Conservation (phyloP, 1,284 basidiomycete species). For the Flammula alnicola region DNA sequence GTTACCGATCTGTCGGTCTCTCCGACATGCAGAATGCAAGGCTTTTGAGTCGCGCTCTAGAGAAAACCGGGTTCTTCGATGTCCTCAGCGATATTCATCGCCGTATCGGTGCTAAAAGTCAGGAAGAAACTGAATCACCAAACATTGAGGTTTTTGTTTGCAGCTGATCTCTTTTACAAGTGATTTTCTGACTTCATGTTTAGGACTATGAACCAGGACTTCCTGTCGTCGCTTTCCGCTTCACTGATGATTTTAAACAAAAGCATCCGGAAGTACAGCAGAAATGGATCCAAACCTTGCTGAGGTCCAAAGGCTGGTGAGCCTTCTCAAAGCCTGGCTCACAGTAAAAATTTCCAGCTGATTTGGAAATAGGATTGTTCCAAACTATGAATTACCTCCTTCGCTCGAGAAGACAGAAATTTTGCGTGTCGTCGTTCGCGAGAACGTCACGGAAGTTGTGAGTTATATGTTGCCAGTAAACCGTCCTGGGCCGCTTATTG, state of each 20-base stretch:
- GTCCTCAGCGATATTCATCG: conserved; percentile 78
- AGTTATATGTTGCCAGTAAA: conserved; percentile 27
- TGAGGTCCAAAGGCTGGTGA: conserved; percentile 79
- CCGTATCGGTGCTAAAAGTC: conserved; percentile 41
- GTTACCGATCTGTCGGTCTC: conserved; percentile 78
- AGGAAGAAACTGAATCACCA: conserved; percentile 46
- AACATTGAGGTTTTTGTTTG: conserved; percentile 55
- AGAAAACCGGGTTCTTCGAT: conserved; percentile 77
- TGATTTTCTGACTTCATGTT: conserved; percentile 7
- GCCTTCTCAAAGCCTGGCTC: conserved; percentile 14
- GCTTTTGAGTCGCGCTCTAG: conserved; percentile 84
- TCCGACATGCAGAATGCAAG: conserved; percentile 86
- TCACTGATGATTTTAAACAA: conserved; percentile 78
- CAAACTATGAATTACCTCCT: conserved; percentile 85
- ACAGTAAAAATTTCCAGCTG: neutral
- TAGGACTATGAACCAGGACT: conserved; percentile 79
- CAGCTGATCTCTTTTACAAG: neutral
- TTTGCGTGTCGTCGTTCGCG: conserved; percentile 85
- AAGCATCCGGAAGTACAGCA: conserved; percentile 81
- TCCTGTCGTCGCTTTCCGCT: conserved; percentile 92
- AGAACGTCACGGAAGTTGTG: conserved; percentile 69
- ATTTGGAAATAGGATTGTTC: conserved; percentile 68
- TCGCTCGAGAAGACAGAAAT: conserved; percentile 74
- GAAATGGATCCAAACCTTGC: conserved; percentile 85
- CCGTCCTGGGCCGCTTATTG: conserved; percentile 1